phyloP scores from a whole-genome alignment of 192 early-diverging fungal species.

The Coemansia sp. region DNA sequence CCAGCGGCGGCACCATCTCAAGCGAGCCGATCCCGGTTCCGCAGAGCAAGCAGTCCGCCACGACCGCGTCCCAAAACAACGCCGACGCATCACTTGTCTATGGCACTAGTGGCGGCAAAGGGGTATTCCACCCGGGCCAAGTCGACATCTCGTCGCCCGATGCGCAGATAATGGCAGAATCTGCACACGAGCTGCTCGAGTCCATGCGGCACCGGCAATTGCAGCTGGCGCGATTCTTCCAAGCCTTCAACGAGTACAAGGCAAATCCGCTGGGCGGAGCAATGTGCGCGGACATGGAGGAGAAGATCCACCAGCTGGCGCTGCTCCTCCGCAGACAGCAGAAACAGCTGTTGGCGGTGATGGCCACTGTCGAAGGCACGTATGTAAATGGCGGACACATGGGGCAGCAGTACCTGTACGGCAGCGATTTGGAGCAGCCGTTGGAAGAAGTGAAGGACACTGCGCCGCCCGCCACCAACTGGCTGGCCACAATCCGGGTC shows the following conservation, averaged over 20 bases:
- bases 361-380: slow-evolving; percentile 14
- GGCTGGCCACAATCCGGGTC: slow-evolving; percentile 28
- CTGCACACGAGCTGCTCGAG: slow-evolving; percentile 31
- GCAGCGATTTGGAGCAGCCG: background rate
- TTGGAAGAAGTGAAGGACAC: background rate
- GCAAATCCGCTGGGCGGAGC: slow-evolving; percentile 50
- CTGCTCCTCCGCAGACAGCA: slow-evolving; percentile 44
- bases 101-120: too few relatives aligned
- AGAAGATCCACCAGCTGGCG: slow-evolving; percentile 50
- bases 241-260: slow-evolving; percentile 15
- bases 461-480: slow-evolving; percentile 15
- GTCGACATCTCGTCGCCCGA: background rate
- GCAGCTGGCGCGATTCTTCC: slow-evolving; percentile 25
- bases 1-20: background rate
- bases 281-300: slow-evolving; percentile 43
- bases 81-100: background rate
- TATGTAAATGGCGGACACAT: background rate
- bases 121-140: too few relatives aligned
- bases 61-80: background rate
- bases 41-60: background rate
- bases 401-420: too few relatives aligned
- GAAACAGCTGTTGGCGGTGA: slow-evolving; percentile 23
- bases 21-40: background rate
- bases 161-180: slow-evolving; percentile 11
- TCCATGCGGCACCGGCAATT: slow-evolving; percentile 27